Evolutionary conservation across 139 green algal species (phyloP).

Genomic region (Chlorokybus atmophyticus): DNA sequence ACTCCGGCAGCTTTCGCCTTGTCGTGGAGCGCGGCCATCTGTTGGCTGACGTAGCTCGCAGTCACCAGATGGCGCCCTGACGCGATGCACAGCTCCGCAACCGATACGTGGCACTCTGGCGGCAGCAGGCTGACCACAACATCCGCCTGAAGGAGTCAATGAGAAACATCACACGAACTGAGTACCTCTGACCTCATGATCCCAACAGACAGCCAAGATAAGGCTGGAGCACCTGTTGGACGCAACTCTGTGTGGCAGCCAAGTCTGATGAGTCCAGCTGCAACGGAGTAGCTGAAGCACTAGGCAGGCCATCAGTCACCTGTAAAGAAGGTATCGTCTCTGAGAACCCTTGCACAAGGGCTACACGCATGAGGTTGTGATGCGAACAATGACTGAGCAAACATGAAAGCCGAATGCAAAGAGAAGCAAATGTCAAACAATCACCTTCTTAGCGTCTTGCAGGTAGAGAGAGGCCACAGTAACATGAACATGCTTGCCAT

Average conservation of each 20-base stretch:
- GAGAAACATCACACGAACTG: too few species aligned
- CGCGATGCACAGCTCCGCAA: conserved; percentile 10
- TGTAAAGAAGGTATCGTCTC: too few species aligned
- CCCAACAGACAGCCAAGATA: background rate
- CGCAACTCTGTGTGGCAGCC: background rate
- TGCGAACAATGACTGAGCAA: too few species aligned
- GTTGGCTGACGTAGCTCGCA: conserved; percentile 18
- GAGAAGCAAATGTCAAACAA: too few species aligned
- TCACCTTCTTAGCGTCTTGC: conserved; percentile 11
- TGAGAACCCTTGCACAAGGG: too few species aligned
- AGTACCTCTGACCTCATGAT: too few species aligned
- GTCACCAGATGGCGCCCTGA: conserved; percentile 16
- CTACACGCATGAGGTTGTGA: too few species aligned
- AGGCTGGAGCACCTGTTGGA: background rate
- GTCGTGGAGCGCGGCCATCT: conserved; percentile 14
- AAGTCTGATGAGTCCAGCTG: conserved; percentile 3
- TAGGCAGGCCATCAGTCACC: too few species aligned
- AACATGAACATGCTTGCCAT: background rate
- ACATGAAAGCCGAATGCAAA: too few species aligned
- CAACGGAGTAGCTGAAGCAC: too few species aligned
- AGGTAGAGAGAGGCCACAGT: conserved; percentile 19
- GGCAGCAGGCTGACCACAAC: conserved; percentile 23
- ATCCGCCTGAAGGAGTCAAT: conserved; percentile 12
- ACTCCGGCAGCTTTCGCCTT: conserved; percentile 8
- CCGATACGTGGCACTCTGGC: conserved; percentile 11